These are phyloP conservation scores for Saitozyma podzolica DNA, from an alignment of 768 basidiomycete genomes.

Conservation along the genomic window DNA sequence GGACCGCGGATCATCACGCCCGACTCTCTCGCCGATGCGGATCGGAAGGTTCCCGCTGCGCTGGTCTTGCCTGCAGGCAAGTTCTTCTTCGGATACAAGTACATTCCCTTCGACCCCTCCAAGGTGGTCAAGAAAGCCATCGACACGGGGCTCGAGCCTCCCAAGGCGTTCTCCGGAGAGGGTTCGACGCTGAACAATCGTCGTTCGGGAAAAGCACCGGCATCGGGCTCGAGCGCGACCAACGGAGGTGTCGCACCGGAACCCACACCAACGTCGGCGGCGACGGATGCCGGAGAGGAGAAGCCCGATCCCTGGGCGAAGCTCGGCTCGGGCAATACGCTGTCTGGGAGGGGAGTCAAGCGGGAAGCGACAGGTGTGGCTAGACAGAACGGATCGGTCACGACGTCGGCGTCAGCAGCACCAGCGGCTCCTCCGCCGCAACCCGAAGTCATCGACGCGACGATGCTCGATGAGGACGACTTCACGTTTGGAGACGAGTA, in stretches of 20 bases:
- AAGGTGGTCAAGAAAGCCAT: constrained; percentile 37
- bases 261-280: constrained; percentile 51
- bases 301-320: constrained; percentile 54
- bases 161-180: constrained; percentile 16
- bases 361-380: constrained; percentile 2
- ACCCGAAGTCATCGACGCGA: constrained; percentile 39
- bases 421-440: constrained; percentile 52
- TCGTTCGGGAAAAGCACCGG: constrained; percentile 5
- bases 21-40: constrained; percentile 66
- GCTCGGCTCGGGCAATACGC: constrained; percentile 49
- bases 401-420: constrained; percentile 59
- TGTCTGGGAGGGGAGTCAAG: constrained; percentile 10
- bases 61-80: constrained; percentile 89
- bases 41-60: constrained; percentile 76
- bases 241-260: neutral
- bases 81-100: constrained; percentile 93
- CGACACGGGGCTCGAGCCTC: constrained; percentile 19
- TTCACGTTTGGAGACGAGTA: constrained; percentile 59
- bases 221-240: constrained; percentile 54
- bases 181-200: constrained; percentile 56
- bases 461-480: constrained; percentile 50
- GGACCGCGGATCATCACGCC: constrained; percentile 82
- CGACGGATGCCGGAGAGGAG: constrained; percentile 59
- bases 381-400: constrained; percentile 56
- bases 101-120: constrained; percentile 58